Evolutionary conservation across 192 early-diverging fungal genomes (phyloP).

Genomic region (Mortierella hygrophila): DNA sequence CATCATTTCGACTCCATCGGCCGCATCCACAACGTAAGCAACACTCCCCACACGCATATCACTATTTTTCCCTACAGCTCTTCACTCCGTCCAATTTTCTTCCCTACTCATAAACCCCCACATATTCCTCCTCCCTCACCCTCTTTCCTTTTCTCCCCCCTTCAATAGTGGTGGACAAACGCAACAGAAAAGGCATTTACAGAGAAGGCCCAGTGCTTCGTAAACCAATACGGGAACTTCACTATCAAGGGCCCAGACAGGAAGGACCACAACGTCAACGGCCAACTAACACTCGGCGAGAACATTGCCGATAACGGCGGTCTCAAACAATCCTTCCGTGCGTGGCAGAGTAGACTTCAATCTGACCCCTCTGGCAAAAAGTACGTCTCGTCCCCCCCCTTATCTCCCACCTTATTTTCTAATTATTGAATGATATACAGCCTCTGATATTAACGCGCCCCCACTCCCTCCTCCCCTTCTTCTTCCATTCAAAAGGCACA

Average conservation of each 20-base stretch:
- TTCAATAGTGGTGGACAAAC: conserved; percentile 70
- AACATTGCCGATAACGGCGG: conserved; percentile 83
- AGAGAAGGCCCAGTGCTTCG: conserved; percentile 68
- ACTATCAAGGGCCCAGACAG: conserved; percentile 59
- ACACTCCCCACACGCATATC: no score
- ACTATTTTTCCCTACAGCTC: no score
- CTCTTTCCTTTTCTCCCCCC: not conserved
- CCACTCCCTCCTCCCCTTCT: no score
- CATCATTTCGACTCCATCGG: conserved; percentile 57
- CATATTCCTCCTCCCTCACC: not conserved
- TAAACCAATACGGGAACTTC: conserved; percentile 71
- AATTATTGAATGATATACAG: not conserved
- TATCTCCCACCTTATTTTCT: not conserved
- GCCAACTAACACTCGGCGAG: conserved; percentile 67
- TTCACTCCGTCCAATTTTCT: no score
- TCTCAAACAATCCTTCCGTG: conserved; percentile 42
- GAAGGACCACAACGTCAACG: conserved; percentile 62
- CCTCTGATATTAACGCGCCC: not conserved
- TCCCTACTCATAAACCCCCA: no score
- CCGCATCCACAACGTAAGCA: conserved; percentile 12
- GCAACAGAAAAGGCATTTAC: conserved; percentile 64
- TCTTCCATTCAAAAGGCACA: not conserved
- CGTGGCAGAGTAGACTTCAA: conserved; percentile 15
- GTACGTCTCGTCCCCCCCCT: not conserved
- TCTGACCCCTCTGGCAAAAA: conserved; percentile 41